Evolutionary conservation across 305 asterid genomes (phyloP), one percentile per base, ranked within the genome.

Genomic region (Fraxinus velutina): DNA sequence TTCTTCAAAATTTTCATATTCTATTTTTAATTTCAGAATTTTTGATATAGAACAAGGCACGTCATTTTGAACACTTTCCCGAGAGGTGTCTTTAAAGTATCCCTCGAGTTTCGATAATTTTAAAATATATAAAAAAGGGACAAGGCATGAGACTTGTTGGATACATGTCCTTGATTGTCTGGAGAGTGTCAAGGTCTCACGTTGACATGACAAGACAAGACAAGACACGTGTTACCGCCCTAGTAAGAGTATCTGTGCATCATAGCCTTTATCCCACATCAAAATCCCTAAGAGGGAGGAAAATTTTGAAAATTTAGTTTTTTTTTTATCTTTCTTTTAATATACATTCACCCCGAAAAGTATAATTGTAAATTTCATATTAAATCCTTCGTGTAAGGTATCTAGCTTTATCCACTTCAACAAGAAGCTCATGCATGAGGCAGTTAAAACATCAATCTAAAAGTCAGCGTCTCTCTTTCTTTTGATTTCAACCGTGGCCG

Each of bases 341-440:
- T 19, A 22, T 2, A 19, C 60, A 22, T 29, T 71, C 80, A 21
- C 79, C 78, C 50, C 36, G 44, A 42, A 33, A 66, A 78, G 21
- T 22, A 62, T 5, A 62, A 19, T 19, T 7, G 17, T 62, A 19
- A 19, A 62, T 21, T 62, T 62, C 12, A 21, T 19, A 6, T 62
- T 62, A 12, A 29, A 22, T 55, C 71, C 71, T 62, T 62, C 13
- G 62, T 21, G 72, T n/a, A 47, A 9, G 62, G 33, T n/a, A 32
- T 75, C 79, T 47, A 73, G 44, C 36, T 52, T 80, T 52, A 37
- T 13, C 42, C 17, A 52, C 79, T 70, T 78, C 79, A 60, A 57
- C 22, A 75, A 76, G 70, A 30, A 81, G 33, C 64, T 62, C 36
- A 21, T 21, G 13, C 70, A 60, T 60, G 30, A 60, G 30, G 70